These are phyloP conservation scores for Cladosporium colombiae DNA, from an alignment of 2,329 filamentous ascomycete genomes.

Conservation along the genomic window DNA sequence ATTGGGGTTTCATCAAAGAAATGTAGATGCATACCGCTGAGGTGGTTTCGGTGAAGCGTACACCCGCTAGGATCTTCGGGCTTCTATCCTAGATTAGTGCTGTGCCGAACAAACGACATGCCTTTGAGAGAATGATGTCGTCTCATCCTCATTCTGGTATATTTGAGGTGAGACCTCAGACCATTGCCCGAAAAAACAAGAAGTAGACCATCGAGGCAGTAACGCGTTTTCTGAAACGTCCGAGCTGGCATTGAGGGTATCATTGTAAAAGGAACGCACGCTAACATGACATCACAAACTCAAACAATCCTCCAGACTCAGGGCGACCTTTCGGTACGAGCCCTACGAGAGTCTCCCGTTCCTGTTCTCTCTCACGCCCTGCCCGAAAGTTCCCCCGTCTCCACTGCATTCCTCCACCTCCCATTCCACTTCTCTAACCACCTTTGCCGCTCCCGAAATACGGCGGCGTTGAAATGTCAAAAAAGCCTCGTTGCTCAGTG, in stretches of 20 bases:
- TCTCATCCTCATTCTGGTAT: not conserved
- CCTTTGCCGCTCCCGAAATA: not conserved
- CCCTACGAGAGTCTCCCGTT: not conserved
- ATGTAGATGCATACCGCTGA: no score
- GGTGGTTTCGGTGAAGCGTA: no score
- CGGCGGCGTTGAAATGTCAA: not conserved
- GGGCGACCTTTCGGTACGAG: no score
- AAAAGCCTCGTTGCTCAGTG: no score
- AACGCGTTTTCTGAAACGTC: not conserved
- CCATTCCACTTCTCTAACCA: not conserved
- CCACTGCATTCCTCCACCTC: not conserved
- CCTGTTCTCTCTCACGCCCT: not conserved
- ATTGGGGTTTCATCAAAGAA: no score
- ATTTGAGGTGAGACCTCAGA: not conserved
- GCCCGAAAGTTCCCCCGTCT: not conserved
- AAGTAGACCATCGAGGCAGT: not conserved
- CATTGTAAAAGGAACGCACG: not conserved
- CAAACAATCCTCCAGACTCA: not conserved
- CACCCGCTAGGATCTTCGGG: no score
- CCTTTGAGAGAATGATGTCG: not conserved
- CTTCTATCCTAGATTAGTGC: no score
- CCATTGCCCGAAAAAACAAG: not conserved
- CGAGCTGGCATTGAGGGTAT: not conserved
- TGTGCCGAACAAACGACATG: no score
- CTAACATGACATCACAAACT: not conserved